Evolutionary conservation across 1,284 basidiomycete species (phyloP).

Genomic region (Cutaneotrichosporon cyanovorans): DNA sequence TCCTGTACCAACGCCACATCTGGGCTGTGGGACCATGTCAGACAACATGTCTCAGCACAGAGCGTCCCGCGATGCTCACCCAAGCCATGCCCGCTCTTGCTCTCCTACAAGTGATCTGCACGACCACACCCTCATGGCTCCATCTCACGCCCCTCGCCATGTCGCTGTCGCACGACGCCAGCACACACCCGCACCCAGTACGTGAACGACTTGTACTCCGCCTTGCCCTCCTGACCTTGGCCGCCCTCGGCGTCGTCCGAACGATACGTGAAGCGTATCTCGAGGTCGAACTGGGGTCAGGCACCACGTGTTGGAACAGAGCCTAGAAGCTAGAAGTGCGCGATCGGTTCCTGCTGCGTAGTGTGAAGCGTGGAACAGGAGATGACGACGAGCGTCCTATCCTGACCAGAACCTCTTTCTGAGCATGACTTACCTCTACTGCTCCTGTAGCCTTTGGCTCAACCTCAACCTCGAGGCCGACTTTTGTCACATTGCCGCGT

Average conservation of each 20-base stretch:
- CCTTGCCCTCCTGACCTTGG: conserved; percentile 19
- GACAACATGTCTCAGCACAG: too few relatives aligned
- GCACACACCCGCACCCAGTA: conserved; percentile 38
- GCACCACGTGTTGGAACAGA: not conserved
- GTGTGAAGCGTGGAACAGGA: too few relatives aligned
- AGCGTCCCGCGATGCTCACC: too few relatives aligned
- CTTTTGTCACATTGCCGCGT: conserved; percentile 74
- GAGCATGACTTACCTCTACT: conserved; percentile 22
- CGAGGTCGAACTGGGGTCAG: conserved; percentile 69
- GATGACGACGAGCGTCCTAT: too few relatives aligned
- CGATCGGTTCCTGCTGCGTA: not conserved
- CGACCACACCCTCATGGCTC: too few relatives aligned
- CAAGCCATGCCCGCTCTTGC: too few relatives aligned
- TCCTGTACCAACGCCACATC: too few relatives aligned
- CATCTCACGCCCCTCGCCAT: too few relatives aligned
- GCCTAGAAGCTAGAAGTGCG: too few relatives aligned
- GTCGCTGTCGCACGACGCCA: conserved; percentile 21
- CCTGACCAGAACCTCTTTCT: too few relatives aligned
- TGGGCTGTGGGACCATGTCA: too few relatives aligned
- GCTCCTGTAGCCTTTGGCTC: conserved; percentile 11
- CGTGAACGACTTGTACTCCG: conserved; percentile 44
- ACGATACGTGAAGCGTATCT: conserved; percentile 83
- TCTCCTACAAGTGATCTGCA: too few relatives aligned
- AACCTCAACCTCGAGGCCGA: conserved; percentile 50
- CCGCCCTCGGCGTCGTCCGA: conserved; percentile 58